Evolutionary conservation across 345 rosid species (phyloP), one percentile per base, ranked within the genome.

Genomic region (Stellera chamaejasme): DNA sequence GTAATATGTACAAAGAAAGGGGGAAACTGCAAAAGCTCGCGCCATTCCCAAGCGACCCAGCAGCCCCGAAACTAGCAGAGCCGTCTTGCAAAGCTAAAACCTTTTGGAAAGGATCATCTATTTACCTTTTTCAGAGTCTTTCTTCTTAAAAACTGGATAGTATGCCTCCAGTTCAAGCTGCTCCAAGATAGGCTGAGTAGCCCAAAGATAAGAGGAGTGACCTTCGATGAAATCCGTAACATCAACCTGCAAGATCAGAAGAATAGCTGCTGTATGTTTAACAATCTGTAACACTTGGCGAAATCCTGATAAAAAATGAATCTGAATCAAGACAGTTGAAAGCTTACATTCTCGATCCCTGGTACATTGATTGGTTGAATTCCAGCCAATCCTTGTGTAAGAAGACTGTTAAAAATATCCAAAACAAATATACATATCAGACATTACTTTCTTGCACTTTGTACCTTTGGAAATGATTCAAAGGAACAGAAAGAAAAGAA

Each of bases 381-480:
- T 71, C 99, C 97, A 6, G 99, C 99, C 63, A 93, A 68, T 64
- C 99, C 99, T 80, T 93, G 85, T 5, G 96, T 66, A 23, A 89
- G 68, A 54, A 89, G 72, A 74, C 99, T 93, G 82, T 69, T 43
- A n/a, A 23, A 53, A 60, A 41, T 32, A 8, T 5, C 39, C 39
- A 32, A 5, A 5, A 32, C 5, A 32, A 8, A 5, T 32, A 32
- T 32, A 8, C 39, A 4, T 32, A 32, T 32, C 39, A 32, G 39
- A 32, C 4, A 8, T 32, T 32, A 32, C 39, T 32, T 4, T 19
- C 23, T 19, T 0, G 23, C 23, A 19, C 23, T 0, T 19, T 19
- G 1, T 19, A 19, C 23, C 23, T 19, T 19, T 19, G 23, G 23
- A 19, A 19, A 19, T 19, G 23, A 19, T 19, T 19, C 23, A 19